A percentile compares a stretch with the other conserved stretches of the same genome.
These are phyloP conservation scores for Phaeosphaeria sp. DNA, from an alignment of 2,329 filamentous ascomycete species.

Conservation along the genomic window DNA sequence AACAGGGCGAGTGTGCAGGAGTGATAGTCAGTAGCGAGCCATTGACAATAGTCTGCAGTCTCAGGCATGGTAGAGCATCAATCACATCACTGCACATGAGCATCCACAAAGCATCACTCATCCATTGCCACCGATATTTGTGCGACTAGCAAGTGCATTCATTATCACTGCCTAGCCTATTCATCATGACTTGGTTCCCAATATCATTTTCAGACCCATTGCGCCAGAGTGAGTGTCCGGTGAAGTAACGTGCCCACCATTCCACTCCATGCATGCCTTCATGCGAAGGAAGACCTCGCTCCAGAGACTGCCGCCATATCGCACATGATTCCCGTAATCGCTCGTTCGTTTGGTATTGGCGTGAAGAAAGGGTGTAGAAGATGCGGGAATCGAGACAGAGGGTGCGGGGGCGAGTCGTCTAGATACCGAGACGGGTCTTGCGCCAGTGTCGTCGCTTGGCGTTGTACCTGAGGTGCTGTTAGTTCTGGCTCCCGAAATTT, in stretches of 20 bases:
- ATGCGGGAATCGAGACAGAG: slow-evolving; percentile 43
- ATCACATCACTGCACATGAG: not conserved
- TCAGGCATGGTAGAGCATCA: not conserved
- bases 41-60: not conserved
- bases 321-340: slow-evolving; percentile 39
- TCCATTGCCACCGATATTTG: not conserved
- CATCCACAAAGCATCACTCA: slow-evolving; percentile 8
- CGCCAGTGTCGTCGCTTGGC: slow-evolving; percentile 99
- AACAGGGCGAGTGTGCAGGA: not conserved
- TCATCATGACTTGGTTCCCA: slow-evolving; percentile 37
- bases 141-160: slow-evolving; percentile 43
- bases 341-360: slow-evolving; percentile 33
- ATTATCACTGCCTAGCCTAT: slow-evolving; percentile 48
- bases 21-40: not conserved
- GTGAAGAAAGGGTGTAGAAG: slow-evolving; percentile 27
- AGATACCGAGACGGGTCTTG: slow-evolving; percentile 99
- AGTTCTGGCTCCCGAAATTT: slow-evolving; percentile 6
- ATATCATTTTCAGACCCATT: slow-evolving; percentile 43
- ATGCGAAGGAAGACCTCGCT: slow-evolving; percentile 29
- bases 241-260: slow-evolving; percentile 28
- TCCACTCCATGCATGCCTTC: slow-evolving; percentile 33
- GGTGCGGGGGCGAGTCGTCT: slow-evolving; percentile 64
- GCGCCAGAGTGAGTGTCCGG: slow-evolving; percentile 45
- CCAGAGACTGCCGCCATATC: slow-evolving; percentile 36
- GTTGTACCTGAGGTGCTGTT: slow-evolving; percentile 80